Conservation (phyloP, 352 stramenopile species). For the Plasmopara viticola region DNA sequence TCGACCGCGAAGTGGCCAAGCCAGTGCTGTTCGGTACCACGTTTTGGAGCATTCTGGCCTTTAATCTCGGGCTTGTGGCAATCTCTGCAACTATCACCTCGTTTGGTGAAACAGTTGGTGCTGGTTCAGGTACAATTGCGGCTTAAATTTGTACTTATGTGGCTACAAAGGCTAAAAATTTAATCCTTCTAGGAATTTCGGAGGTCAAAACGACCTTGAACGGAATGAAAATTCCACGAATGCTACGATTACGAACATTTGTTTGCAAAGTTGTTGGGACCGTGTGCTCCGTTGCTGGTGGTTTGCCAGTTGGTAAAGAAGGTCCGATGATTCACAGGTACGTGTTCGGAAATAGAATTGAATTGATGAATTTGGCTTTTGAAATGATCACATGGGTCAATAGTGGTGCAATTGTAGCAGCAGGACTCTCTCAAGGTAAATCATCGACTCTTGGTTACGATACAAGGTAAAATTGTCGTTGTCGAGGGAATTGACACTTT, state of each 20-base stretch:
- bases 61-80: constrained; percentile 64
- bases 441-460: constrained; percentile 66
- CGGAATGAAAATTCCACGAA: constrained; percentile 79
- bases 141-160: neutral
- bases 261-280: constrained; percentile 87
- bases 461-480: constrained; percentile 34
- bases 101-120: constrained; percentile 69
- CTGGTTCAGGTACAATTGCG: constrained; percentile 48
- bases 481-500: neutral
- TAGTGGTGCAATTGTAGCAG: constrained; percentile 71
- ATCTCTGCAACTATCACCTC: constrained; percentile 69
- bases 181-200: constrained; percentile 64
- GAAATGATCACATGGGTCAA: constrained; percentile 4
- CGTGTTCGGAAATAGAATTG: neutral
- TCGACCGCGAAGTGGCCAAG: constrained; percentile 50
- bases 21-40: constrained; percentile 66
- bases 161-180: constrained; percentile 2
- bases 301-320: constrained; percentile 88
- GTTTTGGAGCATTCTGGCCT: constrained; percentile 61
- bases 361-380: neutral
- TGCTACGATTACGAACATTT: constrained; percentile 72
- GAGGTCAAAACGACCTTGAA: constrained; percentile 93
- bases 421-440: constrained; percentile 72
- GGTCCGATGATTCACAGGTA: constrained; percentile 90
- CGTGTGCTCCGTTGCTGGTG: constrained; percentile 76